Evolutionary conservation across 73 alveolate species (phyloP).

Genomic region (Stentor roeselii): DNA sequence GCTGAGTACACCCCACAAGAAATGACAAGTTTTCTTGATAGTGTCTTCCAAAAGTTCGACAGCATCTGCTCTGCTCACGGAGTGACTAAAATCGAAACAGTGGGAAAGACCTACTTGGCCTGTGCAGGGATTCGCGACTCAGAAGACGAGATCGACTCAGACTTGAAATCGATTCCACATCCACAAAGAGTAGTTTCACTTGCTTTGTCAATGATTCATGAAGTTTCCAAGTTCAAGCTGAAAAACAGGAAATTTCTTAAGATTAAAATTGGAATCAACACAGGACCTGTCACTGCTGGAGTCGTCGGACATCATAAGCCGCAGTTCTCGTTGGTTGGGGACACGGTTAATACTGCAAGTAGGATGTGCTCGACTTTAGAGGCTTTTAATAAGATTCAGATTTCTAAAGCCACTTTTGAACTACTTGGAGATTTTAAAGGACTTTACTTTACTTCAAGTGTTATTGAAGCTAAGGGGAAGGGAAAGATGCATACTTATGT

Average conservation of each 20-base stretch:
- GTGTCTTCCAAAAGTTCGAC: conserved; percentile 67
- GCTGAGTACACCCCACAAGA: conserved; percentile 47
- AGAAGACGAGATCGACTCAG: conserved; percentile 41
- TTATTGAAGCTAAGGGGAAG: conserved; percentile 55
- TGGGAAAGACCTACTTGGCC: conserved; percentile 82
- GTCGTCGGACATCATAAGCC: conserved; percentile 60
- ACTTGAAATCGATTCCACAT: conserved; percentile 34
- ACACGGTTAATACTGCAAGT: conserved; percentile 54
- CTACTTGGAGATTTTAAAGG: background rate
- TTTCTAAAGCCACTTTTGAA: conserved; percentile 1
- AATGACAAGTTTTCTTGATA: conserved; percentile 58
- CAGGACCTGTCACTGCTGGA: conserved; percentile 58
- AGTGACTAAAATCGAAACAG: conserved; percentile 76
- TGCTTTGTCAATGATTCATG: conserved; percentile 5
- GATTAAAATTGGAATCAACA: conserved; percentile 50
- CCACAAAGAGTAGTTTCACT: conserved; percentile 12
- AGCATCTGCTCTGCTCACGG: conserved; percentile 47
- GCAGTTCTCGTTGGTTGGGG: conserved; percentile 54
- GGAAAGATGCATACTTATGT: conserved; percentile 43
- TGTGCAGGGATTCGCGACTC: conserved; percentile 77
- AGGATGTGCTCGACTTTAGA: conserved; percentile 43
- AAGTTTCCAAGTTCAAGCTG: background rate
- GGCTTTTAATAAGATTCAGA: background rate
- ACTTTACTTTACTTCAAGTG: conserved; percentile 25
- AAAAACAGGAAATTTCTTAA: conserved; percentile 4